Conservation (phyloP, 225 moss, liverwort and hornwort genomes). For the Straminergon stramineum region DNA sequence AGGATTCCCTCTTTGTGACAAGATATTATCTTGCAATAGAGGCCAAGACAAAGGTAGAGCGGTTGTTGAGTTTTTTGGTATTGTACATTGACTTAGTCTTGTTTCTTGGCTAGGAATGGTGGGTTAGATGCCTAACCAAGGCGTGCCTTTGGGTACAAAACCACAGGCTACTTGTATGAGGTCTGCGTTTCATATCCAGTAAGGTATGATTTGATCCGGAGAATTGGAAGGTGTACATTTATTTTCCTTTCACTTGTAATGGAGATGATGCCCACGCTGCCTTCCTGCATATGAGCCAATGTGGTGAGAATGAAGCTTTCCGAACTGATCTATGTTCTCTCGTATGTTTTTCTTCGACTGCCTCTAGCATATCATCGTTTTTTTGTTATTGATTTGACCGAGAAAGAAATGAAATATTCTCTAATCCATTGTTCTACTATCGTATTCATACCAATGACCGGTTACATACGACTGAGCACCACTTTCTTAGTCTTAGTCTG, state of each 20-base stretch:
- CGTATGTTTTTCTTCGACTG: background rate
- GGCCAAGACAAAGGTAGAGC: background rate
- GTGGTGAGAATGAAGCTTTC: background rate
- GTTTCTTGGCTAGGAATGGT: background rate
- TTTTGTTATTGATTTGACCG: background rate
- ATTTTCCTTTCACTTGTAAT: slow-evolving; percentile 17
- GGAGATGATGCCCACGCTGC: background rate
- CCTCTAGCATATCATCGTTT: background rate
- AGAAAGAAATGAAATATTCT: background rate
- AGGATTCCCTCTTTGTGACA: background rate
- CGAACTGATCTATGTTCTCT: background rate
- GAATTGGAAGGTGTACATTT: slow-evolving; percentile 14
- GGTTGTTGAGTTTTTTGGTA: slow-evolving; percentile 2
- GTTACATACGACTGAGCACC: background rate
- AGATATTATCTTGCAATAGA: background rate
- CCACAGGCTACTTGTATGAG: background rate
- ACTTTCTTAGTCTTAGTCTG: background rate
- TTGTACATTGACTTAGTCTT: slow-evolving; percentile 17
- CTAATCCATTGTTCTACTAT: background rate
- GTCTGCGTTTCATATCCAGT: background rate
- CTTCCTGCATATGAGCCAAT: background rate
- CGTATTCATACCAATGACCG: background rate
- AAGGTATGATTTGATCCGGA: background rate
- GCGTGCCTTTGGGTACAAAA: background rate
- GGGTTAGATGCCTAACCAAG: background rate